A percentile compares a stretch with the other conserved stretches of the same genome.
Evolutionary conservation across 139 green algal species (phyloP).

Genomic region (Gonium pectorale): DNA sequence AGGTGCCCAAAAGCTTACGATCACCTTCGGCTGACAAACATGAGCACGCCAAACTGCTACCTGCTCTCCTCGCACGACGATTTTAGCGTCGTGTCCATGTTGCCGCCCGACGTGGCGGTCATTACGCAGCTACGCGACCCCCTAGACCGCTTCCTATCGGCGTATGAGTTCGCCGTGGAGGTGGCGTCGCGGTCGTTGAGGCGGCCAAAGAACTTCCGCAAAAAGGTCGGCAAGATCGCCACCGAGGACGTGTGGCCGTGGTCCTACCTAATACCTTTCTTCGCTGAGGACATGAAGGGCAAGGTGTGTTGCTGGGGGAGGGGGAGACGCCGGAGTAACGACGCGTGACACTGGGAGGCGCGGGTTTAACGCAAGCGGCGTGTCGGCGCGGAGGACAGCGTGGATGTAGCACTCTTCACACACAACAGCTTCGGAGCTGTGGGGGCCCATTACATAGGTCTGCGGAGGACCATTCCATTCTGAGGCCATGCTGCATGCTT

Average conservation of each 20-base stretch:
- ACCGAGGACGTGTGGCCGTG: conserved; percentile 95
- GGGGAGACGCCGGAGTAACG: background rate
- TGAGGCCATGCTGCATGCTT: too few relatives aligned
- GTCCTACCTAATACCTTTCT: conserved; percentile 84
- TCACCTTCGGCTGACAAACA: conserved; percentile 76
- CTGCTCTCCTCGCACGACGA: conserved; percentile 92
- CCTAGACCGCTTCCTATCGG: conserved; percentile 82
- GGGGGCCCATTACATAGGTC: too few relatives aligned
- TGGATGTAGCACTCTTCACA: too few relatives aligned
- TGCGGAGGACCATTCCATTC: too few relatives aligned
- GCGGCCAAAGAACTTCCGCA: conserved; percentile 41
- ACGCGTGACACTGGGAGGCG: too few relatives aligned
- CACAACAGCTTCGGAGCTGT: too few relatives aligned
- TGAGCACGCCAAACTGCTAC: conserved; percentile 70
- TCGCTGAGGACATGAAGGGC: conserved; percentile 70
- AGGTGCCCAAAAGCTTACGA: conserved; percentile 89
- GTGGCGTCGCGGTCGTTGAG: conserved; percentile 57
- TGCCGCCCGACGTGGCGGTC: conserved; percentile 63
- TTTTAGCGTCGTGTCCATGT: conserved; percentile 79
- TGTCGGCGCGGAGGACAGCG: too few relatives aligned
- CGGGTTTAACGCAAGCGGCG: too few relatives aligned
- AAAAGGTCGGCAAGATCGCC: conserved; percentile 58
- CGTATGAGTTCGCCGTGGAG: conserved; percentile 90
- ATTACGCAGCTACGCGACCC: conserved; percentile 84
- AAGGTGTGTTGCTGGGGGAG: background rate